Evolutionary conservation across 352 stramenopile species (phyloP).

Genomic region (Pythium periplocum): DNA sequence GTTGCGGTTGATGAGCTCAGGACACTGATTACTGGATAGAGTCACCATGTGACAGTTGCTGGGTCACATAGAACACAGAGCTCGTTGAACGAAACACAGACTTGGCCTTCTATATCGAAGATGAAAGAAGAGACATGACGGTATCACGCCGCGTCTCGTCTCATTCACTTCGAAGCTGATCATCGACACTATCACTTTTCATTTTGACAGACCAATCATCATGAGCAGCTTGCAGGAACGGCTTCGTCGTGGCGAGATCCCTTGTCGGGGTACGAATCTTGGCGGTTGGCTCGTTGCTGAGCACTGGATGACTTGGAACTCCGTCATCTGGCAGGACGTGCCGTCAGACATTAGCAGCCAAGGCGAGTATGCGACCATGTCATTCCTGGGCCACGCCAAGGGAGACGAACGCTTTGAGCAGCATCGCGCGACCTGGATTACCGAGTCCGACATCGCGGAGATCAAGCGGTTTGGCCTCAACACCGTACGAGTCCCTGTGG

Average conservation of each 20-base stretch:
- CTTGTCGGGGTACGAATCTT: constrained; percentile 70
- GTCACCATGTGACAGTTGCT: too few relatives aligned
- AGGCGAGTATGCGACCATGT: constrained; percentile 54
- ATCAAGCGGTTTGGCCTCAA: constrained; percentile 63
- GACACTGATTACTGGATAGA: not conserved
- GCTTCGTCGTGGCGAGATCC: constrained; percentile 24
- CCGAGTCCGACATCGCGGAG: constrained; percentile 56
- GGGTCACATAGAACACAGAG: too few relatives aligned
- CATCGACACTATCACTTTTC: too few relatives aligned
- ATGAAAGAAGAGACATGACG: too few relatives aligned
- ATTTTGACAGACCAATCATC: too few relatives aligned
- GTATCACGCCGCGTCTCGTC: too few relatives aligned
- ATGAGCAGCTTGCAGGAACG: constrained; percentile 9
- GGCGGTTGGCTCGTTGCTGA: constrained; percentile 84
- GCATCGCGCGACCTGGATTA: constrained; percentile 80
- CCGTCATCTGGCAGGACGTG: constrained; percentile 79
- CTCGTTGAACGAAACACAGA: too few relatives aligned
- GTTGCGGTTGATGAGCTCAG: constrained; percentile 27
- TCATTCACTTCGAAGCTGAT: too few relatives aligned
- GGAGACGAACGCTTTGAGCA: constrained; percentile 58
- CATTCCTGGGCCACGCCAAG: constrained; percentile 33
- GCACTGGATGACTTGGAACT: constrained; percentile 77
- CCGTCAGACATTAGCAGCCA: constrained; percentile 37
- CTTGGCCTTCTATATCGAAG: too few relatives aligned
- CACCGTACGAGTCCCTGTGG: constrained; percentile 73